Conservation (phyloP, 225 moss, liverwort and hornwort genomes). For the Pleurozium schreberi region DNA sequence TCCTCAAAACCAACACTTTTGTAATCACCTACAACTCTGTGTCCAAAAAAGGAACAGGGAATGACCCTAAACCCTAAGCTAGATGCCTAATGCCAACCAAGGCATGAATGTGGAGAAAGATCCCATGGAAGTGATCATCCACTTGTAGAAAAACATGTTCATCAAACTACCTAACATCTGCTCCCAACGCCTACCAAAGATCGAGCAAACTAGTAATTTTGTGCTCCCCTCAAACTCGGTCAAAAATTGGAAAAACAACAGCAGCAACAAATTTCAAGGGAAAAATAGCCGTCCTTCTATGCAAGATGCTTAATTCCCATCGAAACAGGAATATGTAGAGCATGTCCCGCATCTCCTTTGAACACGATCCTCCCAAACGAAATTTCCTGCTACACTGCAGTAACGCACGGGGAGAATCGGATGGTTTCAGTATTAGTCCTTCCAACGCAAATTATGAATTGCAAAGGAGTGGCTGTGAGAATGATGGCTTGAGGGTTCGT, state of each 20-base stretch:
- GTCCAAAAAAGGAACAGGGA: background rate
- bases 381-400: background rate
- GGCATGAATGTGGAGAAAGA: background rate
- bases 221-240: background rate
- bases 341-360: conserved; percentile 3
- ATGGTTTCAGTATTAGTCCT: background rate
- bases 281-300: background rate
- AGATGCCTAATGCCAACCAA: background rate
- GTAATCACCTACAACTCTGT: background rate
- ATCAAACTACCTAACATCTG: background rate
- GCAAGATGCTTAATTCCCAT: conserved; percentile 2
- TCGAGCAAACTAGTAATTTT: background rate
- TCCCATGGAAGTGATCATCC: background rate
- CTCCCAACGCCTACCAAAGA: background rate
- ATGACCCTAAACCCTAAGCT: background rate
- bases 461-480: background rate
- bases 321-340: conserved; percentile 1
- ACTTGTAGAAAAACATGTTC: background rate
- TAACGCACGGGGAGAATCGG: background rate
- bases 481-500: background rate
- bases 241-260: background rate
- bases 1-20: background rate
- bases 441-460: background rate
- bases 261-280: background rate
- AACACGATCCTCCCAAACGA: conserved; percentile 4